phyloP scores from a whole-genome alignment of 2,329 filamentous ascomycete species.

The Fusarium equiseti region DNA sequence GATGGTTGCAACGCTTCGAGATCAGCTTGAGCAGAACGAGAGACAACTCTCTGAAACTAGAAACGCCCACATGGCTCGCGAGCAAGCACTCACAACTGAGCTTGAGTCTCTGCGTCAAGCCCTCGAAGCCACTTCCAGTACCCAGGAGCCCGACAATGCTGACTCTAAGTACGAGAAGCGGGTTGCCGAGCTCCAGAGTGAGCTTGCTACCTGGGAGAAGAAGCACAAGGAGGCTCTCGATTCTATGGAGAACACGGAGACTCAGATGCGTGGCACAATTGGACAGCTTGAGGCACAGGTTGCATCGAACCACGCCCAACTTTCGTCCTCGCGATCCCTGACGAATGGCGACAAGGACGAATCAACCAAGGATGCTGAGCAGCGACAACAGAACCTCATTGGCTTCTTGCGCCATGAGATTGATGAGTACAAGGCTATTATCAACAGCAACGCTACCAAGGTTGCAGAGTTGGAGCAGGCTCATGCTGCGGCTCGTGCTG shows the following conservation, averaged over 20 bases:
- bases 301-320: slow-evolving; percentile 65
- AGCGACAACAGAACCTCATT: slow-evolving; percentile 70
- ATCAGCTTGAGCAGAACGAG: slow-evolving; percentile 89
- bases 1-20: slow-evolving; percentile 85
- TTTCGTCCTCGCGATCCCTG: slow-evolving; percentile 58
- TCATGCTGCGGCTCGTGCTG: slow-evolving; percentile 72
- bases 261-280: slow-evolving; percentile 78
- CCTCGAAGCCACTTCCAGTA: slow-evolving; percentile 50
- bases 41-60: slow-evolving; percentile 80
- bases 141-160: slow-evolving; percentile 49
- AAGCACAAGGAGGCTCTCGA: slow-evolving; percentile 80
- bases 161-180: slow-evolving; percentile 64
- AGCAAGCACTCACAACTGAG: slow-evolving; percentile 79
- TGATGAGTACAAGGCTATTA: slow-evolving; percentile 81
- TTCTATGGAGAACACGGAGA: slow-evolving; percentile 78
- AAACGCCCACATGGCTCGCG: slow-evolving; percentile 77
- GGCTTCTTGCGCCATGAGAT: slow-evolving; percentile 78
- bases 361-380: slow-evolving; percentile 60
- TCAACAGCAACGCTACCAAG: slow-evolving; percentile 75
- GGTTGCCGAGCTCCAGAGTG: slow-evolving; percentile 75
- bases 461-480: slow-evolving; percentile 81
- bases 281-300: slow-evolving; percentile 75
- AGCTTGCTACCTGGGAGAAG: slow-evolving; percentile 79
- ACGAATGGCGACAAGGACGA: slow-evolving; percentile 55
- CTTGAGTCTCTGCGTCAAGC: slow-evolving; percentile 75